phyloP scores from a whole-genome alignment of 148 eudicot species.

The Rhododendron vialii region DNA sequence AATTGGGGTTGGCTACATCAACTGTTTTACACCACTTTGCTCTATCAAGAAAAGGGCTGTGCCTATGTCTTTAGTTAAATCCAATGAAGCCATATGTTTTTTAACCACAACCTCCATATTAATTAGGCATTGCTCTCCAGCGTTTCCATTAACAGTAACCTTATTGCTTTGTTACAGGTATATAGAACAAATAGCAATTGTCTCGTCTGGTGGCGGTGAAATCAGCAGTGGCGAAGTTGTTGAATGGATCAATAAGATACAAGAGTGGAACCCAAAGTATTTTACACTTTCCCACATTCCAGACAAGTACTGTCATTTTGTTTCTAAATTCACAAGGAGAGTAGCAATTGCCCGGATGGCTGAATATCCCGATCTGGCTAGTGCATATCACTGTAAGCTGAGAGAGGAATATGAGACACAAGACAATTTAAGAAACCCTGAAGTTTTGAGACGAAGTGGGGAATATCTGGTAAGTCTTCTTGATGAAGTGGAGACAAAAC shows the following conservation, averaged over 20 bases:
- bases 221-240: constrained; percentile 49
- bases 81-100: neutral
- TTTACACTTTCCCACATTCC: constrained; percentile 84
- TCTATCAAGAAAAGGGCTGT: neutral
- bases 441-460: constrained; percentile 50
- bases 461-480: constrained; percentile 67
- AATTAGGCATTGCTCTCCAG: neutral
- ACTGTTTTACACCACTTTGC: neutral
- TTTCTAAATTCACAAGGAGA: constrained; percentile 69
- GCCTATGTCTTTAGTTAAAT: neutral
- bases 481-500: constrained; percentile 68
- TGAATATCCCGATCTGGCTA: constrained; percentile 79
- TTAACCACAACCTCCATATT: neutral
- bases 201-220: constrained; percentile 57
- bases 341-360: constrained; percentile 86
- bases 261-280: constrained; percentile 80
- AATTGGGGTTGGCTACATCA: neutral
- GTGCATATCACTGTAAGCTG: constrained; percentile 72
- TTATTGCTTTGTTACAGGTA: constrained; percentile 43
- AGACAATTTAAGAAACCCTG: constrained; percentile 61
- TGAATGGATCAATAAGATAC: constrained; percentile 82
- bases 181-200: constrained; percentile 79
- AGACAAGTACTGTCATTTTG: constrained; percentile 46
- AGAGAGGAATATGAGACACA: constrained; percentile 68
- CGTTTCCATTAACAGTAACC: neutral